These are phyloP conservation scores for Curvularia lunata DNA, from an alignment of 2,329 filamentous ascomycete species.

Conservation along the genomic window DNA sequence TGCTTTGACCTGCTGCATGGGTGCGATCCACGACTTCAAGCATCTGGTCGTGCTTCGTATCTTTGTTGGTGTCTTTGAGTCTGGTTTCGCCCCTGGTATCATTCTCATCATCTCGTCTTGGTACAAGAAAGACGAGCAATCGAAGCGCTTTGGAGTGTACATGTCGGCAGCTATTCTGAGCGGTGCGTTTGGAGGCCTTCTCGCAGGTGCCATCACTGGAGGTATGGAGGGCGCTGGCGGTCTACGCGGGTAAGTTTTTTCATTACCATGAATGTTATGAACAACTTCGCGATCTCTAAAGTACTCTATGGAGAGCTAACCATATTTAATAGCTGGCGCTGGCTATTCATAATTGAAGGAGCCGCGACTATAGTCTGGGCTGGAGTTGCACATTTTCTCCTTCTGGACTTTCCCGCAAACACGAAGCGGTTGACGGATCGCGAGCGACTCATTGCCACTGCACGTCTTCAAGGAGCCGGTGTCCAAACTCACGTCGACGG, in stretches of 20 bases:
- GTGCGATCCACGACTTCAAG: constrained; percentile 55
- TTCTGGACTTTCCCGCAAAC: constrained; percentile 59
- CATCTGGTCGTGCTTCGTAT: constrained; percentile 61
- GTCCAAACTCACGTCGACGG: constrained; percentile 45
- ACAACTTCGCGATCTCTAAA: background rate
- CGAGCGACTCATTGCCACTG: constrained; percentile 54
- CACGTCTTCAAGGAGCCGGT: constrained; percentile 54
- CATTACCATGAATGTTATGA: too few relatives aligned
- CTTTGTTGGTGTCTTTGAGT: constrained; percentile 62
- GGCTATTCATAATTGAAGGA: constrained; percentile 54
- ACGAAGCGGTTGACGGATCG: constrained; percentile 51
- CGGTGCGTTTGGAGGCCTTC: constrained; percentile 56
- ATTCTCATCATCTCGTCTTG: constrained; percentile 59
- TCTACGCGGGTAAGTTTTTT: constrained; percentile 40
- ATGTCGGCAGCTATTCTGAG: constrained; percentile 64
- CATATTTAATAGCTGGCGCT: too few relatives aligned
- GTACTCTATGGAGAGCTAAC: too few relatives aligned
- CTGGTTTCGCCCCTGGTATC: constrained; percentile 62
- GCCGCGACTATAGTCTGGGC: constrained; percentile 55
- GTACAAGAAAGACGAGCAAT: constrained; percentile 59
- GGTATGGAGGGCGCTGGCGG: constrained; percentile 55
- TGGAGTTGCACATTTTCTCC: constrained; percentile 53
- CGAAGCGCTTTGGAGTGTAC: constrained; percentile 63
- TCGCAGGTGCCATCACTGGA: constrained; percentile 54
- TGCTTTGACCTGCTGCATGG: constrained; percentile 58